Percentiles rank a stretch among this genome's conserved stretches.
Conservation (phyloP, 345 rosid genomes). For the Lumnitzera littorea region DNA sequence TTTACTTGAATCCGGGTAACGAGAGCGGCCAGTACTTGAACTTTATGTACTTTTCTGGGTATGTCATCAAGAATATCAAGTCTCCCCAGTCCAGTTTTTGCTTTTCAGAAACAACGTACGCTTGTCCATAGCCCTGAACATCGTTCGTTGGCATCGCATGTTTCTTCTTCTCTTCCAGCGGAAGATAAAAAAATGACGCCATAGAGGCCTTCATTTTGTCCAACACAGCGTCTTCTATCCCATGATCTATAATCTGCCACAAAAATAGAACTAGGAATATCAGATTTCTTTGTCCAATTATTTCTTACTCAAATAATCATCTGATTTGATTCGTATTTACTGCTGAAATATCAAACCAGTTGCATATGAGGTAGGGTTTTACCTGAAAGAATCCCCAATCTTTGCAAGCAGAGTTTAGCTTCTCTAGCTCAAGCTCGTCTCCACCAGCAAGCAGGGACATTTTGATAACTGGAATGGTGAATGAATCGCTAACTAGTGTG, state of each 20-base stretch:
- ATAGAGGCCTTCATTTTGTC: slow-evolving; percentile 11
- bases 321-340: no score
- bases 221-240: slow-evolving; percentile 8
- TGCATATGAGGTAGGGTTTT: no score
- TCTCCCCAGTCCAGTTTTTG: slow-evolving; percentile 25
- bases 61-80: slow-evolving; percentile 9
- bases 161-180: slow-evolving; percentile 22
- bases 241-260: slow-evolving; percentile 14
- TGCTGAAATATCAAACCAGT: no score
- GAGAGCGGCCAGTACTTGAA: slow-evolving; percentile 15
- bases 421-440: slow-evolving; percentile 13
- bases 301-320: no score
- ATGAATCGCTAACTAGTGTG: slow-evolving; percentile 1
- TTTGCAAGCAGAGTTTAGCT: slow-evolving; percentile 21
- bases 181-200: slow-evolving; percentile 19
- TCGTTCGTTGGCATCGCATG: slow-evolving; percentile 14
- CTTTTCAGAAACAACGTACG: slow-evolving; percentile 18
- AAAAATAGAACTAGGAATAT: not conserved
- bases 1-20: slow-evolving; percentile 15
- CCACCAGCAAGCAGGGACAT: slow-evolving; percentile 18
- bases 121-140: slow-evolving; percentile 21
- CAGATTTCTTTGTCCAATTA: no score
- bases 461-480: slow-evolving; percentile 14
- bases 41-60: slow-evolving; percentile 8
- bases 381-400: slow-evolving; percentile 37